Evolutionary conservation across 768 basidiomycete species (phyloP), one percentile per base, ranked within the genome.

Genomic region (Trametes cinnabarina): DNA sequence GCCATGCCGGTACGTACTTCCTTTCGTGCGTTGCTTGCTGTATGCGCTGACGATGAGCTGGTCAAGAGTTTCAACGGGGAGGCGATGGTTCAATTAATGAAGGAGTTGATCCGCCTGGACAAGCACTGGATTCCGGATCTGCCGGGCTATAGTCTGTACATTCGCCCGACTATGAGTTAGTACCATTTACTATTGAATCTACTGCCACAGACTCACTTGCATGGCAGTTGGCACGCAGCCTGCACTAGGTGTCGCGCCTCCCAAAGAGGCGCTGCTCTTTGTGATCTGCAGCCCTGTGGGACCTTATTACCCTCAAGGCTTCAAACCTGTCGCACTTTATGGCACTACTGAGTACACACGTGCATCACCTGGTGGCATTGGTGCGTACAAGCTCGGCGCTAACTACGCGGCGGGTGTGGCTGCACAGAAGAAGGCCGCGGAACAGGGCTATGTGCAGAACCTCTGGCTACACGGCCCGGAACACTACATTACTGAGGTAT

Each of bases 361-460:
- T 14, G 79, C 81, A 8, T 73, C 74, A 2, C 78, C 79, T 6
- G 81, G 81, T 42, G 80, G 88, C 51, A 95, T 92, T 41, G 94
- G 94, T 34, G 87, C 88, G 9, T 94, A 76, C 78, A 96, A 96
- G 73, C 75, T 94, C 43, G 90, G 91, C 25, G 85, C 88, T 14
- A 93, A 93, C 77, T 95, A 95, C 67, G 93, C 92, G 0, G 91
- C 93, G 0, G 88, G 89, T 8, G 86, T 95, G 23, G 79, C 92
- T 28, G 90, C 94, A 3, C 94, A 97, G 68, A 86, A 85, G 65
- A 74, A 81, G 56, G 94, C 92, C 22, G 86, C 86, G 2, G 72
- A 80, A 30, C 75, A 82, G 55, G 94, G 94, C 15, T 95, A 97
- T 69, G 81, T 81, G 15, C 94, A 96, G 67, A 95, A 93, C 70